These are phyloP conservation scores for Plasmodium relictum DNA, from an alignment of 169 alveolate genomes.

Conservation along the genomic window DNA sequence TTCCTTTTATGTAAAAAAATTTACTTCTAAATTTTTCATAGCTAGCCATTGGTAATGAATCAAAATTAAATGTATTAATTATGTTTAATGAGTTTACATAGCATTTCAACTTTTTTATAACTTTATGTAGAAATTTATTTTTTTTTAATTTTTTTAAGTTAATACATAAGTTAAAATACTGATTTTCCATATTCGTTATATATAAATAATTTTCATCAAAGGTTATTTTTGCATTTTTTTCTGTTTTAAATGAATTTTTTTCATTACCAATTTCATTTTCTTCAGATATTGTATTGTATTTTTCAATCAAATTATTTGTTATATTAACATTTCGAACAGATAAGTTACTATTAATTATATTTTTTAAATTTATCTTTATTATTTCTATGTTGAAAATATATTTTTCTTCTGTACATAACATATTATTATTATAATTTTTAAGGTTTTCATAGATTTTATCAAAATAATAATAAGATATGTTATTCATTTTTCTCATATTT, in stretches of 20 bases:
- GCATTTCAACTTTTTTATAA: slow-evolving; percentile 48
- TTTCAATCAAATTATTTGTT: slow-evolving; percentile 36
- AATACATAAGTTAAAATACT: slow-evolving; percentile 58
- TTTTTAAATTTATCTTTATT: slow-evolving; percentile 64
- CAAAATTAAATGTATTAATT: slow-evolving; percentile 60
- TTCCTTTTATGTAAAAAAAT: slow-evolving; percentile 56
- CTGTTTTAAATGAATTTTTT: slow-evolving; percentile 12
- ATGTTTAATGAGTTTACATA: slow-evolving; percentile 58
- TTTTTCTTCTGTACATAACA: neutral
- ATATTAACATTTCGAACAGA: slow-evolving; percentile 3
- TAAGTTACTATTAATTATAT: slow-evolving; percentile 32
- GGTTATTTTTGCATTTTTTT: slow-evolving; percentile 25
- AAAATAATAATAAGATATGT: slow-evolving; percentile 57
- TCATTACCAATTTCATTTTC: slow-evolving; percentile 15
- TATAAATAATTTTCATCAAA: slow-evolving; percentile 22
- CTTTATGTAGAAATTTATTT: slow-evolving; percentile 39
- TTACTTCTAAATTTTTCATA: slow-evolving; percentile 62
- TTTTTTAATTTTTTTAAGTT: slow-evolving; percentile 43
- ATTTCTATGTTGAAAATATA: slow-evolving; percentile 52
- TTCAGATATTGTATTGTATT: slow-evolving; percentile 36
- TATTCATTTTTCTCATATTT: slow-evolving; percentile 36
- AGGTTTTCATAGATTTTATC: slow-evolving; percentile 50
- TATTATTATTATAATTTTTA: slow-evolving; percentile 17
- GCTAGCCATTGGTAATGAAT: slow-evolving; percentile 49
- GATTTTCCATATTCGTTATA: slow-evolving; percentile 46